Conservation (phyloP, 371 early-diverging fungal genomes). For the Quaeritorhiza haematococci region DNA sequence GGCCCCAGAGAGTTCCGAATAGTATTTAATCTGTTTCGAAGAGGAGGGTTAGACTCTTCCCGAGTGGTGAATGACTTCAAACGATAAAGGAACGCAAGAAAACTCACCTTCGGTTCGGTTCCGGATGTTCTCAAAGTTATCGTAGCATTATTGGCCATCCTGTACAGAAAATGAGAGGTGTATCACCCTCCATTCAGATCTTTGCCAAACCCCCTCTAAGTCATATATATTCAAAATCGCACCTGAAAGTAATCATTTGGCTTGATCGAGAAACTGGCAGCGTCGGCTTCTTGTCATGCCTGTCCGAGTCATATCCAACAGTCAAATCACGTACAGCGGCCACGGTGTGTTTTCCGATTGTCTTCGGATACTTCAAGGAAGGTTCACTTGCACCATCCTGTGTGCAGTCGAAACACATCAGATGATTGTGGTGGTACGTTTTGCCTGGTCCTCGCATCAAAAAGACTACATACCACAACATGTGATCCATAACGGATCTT, state of each 20-base stretch:
- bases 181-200: too few relatives aligned
- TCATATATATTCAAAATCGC: slow-evolving; percentile 56
- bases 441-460: not conserved
- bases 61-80: too few relatives aligned
- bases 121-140: slow-evolving; percentile 51
- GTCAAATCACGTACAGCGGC: slow-evolving; percentile 81
- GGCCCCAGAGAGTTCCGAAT: slow-evolving; percentile 68
- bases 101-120: slow-evolving; percentile 86
- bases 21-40: slow-evolving; percentile 96
- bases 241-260: slow-evolving; percentile 89
- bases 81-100: too few relatives aligned
- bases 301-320: slow-evolving; percentile 74
- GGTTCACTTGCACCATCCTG: not conserved
- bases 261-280: slow-evolving; percentile 75
- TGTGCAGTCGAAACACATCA: slow-evolving; percentile 1
- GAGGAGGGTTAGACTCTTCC: too few relatives aligned
- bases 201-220: too few relatives aligned
- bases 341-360: slow-evolving; percentile 66
- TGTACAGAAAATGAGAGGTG: too few relatives aligned
- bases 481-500: slow-evolving; percentile 73
- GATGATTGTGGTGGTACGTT: not conserved
- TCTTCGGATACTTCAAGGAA: slow-evolving; percentile 60
- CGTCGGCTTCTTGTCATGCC: slow-evolving; percentile 57
- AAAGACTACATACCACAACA: not conserved
- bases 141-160: not conserved